Conservation (phyloP, 257 asterid genomes). For the Rehmannia glutinosa region DNA sequence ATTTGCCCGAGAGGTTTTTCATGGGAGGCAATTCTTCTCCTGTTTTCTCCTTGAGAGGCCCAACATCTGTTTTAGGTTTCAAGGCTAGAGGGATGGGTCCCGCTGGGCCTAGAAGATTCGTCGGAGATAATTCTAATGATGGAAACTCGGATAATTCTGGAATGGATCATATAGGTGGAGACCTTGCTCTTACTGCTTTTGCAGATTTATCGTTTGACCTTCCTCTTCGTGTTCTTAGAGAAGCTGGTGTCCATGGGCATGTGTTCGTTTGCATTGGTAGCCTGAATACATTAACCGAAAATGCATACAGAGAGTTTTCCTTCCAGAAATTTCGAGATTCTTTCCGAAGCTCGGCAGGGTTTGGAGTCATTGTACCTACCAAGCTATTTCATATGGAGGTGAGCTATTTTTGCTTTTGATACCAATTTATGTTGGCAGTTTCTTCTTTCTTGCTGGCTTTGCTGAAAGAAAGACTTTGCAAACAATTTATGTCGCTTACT, state of each 20-base stretch:
- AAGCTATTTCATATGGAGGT: slow-evolving; percentile 95
- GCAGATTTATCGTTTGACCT: slow-evolving; percentile 90
- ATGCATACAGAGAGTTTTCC: slow-evolving; percentile 50
- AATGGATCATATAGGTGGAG: slow-evolving; percentile 86
- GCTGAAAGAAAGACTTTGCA: not conserved
- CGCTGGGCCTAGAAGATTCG: slow-evolving; percentile 65
- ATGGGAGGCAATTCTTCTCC: slow-evolving; percentile 89
- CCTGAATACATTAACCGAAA: slow-evolving; percentile 65
- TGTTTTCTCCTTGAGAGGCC: slow-evolving; percentile 80
- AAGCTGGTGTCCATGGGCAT: slow-evolving; percentile 92
- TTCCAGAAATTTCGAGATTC: slow-evolving; percentile 61
- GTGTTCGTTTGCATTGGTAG: slow-evolving; percentile 87
- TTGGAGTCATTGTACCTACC: slow-evolving; percentile 82
- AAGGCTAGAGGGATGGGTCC: slow-evolving; percentile 92
- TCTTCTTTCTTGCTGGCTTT: not conserved
- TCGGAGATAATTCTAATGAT: slow-evolving; percentile 34
- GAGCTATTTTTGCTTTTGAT: slow-evolving; percentile 15
- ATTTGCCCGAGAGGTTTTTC: slow-evolving; percentile 80
- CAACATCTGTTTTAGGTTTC: slow-evolving; percentile 84
- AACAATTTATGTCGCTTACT: too few relatives aligned
- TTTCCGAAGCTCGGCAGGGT: slow-evolving; percentile 72
- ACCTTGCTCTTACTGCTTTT: slow-evolving; percentile 85
- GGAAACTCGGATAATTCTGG: slow-evolving; percentile 44
- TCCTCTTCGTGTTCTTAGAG: slow-evolving; percentile 70
- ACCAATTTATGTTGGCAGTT: not conserved